phyloP scores from a whole-genome alignment of 257 asterid species.

The Salvia rosmarinus region DNA sequence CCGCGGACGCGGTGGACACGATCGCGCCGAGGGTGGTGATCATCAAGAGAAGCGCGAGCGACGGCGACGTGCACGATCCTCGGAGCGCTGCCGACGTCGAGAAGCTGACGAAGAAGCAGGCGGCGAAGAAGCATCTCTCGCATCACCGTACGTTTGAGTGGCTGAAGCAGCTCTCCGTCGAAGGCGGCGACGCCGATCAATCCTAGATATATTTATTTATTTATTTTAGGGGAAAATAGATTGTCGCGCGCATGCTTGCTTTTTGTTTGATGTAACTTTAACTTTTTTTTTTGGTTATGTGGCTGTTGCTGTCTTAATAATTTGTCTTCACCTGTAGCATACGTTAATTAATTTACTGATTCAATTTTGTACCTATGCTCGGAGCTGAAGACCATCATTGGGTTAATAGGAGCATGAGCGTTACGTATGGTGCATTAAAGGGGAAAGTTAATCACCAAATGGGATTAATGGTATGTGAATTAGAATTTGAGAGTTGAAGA shows the following conservation, averaged over 20 bases:
- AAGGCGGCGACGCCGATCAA: slow-evolving; percentile 49
- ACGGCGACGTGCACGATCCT: slow-evolving; percentile 30
- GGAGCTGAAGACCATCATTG: background rate
- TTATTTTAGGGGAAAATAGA: background rate
- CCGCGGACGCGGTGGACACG: slow-evolving; percentile 59
- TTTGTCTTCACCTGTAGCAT: slow-evolving; percentile 8
- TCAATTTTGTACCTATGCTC: background rate
- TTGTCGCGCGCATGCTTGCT: slow-evolving; percentile 43
- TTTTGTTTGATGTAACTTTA: slow-evolving; percentile 34
- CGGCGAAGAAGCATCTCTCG: slow-evolving; percentile 54
- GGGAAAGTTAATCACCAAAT: background rate
- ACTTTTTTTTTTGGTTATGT: slow-evolving; percentile 1
- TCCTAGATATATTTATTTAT: slow-evolving; percentile 27
- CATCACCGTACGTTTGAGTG: slow-evolving; percentile 89
- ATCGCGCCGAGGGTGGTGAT: slow-evolving; percentile 39
- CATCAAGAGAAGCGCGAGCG: slow-evolving; percentile 40
- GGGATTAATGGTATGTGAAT: background rate
- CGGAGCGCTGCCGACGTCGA: slow-evolving; percentile 15
- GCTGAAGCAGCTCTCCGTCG: slow-evolving; percentile 86
- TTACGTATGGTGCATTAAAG: background rate
- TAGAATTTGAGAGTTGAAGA: slow-evolving; percentile 24
- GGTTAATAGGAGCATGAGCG: background rate
- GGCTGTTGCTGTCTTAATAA: slow-evolving; percentile 5
- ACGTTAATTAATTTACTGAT: slow-evolving; percentile 18
- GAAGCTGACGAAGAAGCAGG: slow-evolving; percentile 17